phyloP scores from a whole-genome alignment of 1,139 yeast genomes.

The Lodderomyces orthopsilosis region DNA sequence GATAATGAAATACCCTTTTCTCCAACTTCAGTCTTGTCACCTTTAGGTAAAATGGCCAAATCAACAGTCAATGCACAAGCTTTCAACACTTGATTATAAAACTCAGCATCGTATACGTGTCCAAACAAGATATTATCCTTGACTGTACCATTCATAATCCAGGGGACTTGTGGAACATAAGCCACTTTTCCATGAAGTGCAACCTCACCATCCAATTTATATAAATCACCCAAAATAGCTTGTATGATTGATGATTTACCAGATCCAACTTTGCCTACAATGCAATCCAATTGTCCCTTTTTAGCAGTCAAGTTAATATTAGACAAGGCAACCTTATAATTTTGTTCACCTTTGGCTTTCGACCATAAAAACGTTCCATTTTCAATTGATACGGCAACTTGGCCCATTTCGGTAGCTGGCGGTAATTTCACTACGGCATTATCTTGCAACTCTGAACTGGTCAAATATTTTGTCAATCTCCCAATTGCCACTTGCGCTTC shows the following conservation, averaged over 20 bases:
- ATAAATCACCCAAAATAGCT: conserved; percentile 81
- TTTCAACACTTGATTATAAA: conserved; percentile 30
- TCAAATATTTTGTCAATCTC: conserved; percentile 72
- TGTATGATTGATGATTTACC: conserved; percentile 90
- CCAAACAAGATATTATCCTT: conserved; percentile 41
- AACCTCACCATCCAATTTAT: conserved; percentile 75
- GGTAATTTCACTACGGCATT: conserved; percentile 70
- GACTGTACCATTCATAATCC: conserved; percentile 52
- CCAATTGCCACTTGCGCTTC: conserved; percentile 88
- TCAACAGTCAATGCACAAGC: conserved; percentile 41
- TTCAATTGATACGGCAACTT: conserved; percentile 63
- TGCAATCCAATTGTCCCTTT: conserved; percentile 82
- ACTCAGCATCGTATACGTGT: conserved; percentile 23
- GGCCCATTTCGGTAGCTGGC: conserved; percentile 53
- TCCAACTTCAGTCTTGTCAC: conserved; percentile 40
- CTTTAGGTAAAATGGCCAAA: conserved; percentile 33
- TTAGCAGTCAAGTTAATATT: conserved; percentile 66
- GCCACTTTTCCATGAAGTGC: conserved; percentile 77
- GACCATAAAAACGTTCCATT: conserved; percentile 90
- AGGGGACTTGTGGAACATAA: conserved; percentile 85
- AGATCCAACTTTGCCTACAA: conserved; percentile 90
- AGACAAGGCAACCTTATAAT: conserved; percentile 71
- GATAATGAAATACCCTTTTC: conserved; percentile 41
- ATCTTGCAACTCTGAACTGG: conserved; percentile 74
- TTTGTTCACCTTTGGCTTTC: conserved; percentile 58